Conservation (phyloP, 768 basidiomycete species). For the Dacryopinax spathularia region DNA sequence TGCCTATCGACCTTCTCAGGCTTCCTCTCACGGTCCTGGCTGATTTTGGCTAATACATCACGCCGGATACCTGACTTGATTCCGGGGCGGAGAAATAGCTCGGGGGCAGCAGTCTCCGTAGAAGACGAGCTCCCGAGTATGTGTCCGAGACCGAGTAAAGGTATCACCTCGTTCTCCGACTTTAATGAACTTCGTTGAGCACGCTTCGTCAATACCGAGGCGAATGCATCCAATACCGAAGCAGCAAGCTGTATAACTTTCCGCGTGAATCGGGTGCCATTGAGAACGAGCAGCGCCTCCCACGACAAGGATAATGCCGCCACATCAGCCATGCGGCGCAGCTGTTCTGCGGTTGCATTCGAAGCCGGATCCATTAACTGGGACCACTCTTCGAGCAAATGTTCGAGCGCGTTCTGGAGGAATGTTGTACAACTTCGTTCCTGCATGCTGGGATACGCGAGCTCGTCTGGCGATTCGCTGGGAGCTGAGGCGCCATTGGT, state of each 20-base stretch:
- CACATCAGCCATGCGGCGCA: conserved; percentile 55
- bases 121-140: conserved; percentile 34
- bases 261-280: conserved; percentile 47
- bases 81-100: not conserved
- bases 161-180: conserved; percentile 44
- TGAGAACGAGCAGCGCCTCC: conserved; percentile 48
- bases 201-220: not conserved
- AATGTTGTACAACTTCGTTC: conserved; percentile 43
- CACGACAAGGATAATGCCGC: conserved; percentile 53
- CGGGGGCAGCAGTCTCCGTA: conserved; percentile 4
- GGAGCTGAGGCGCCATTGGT: not conserved
- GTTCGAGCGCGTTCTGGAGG: conserved; percentile 47
- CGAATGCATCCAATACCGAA: conserved; percentile 19
- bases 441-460: conserved; percentile 10
- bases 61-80: conserved; percentile 16
- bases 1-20: conserved; percentile 35
- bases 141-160: conserved; percentile 54
- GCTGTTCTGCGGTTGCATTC: conserved; percentile 43
- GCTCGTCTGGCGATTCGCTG: conserved; percentile 6
- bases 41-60: conserved; percentile 38
- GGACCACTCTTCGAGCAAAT: conserved; percentile 37
- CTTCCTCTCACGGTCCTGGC: conserved; percentile 45
- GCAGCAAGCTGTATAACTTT: conserved; percentile 51
- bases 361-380: conserved; percentile 19
- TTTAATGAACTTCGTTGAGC: conserved; percentile 31